Evolutionary conservation across 768 basidiomycete genomes (phyloP), one percentile per base, ranked within the genome.

Genomic region (Tremella mesenterica): DNA sequence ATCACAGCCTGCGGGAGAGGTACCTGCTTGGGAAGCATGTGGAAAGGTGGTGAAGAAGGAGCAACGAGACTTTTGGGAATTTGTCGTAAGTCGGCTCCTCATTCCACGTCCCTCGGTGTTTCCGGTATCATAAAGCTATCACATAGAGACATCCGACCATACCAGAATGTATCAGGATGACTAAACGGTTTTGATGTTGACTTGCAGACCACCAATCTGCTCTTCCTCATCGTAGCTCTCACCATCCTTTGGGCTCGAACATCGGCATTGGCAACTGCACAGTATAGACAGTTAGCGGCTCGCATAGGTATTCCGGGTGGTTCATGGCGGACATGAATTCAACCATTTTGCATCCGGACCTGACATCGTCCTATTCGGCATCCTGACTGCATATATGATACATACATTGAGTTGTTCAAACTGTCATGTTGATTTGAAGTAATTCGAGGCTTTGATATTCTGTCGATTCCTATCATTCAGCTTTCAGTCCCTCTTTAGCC

Each of bases 1-100:
- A 3, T 48, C 28, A 34, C 48, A 56, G 29, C 50, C 56, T 27
- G 49, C 57, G 14, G 74, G 76, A 16, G 75, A 77, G 73, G 81
- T 80, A 1, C 83, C 84, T 2, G 90, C 89, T 4, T 96, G 90
- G 89, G 85, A 90, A 67, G 83, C 90, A 3, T 96, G 92, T 63
- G 92, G 91, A 3, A 88, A 88, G 57, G 86, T 91, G 30, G 77
- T 85, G 41, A 74, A 76, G 18, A 78, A 81, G 56, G 91, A 96
- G 74, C 81, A 84, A 39, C 84, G 80, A 7, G 88, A 91, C 72
- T 96, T 88, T 69, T 87, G 82, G 75, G 90, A 95, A 71, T 96
- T 95, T 72, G 74, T 92, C 7, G 88, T 83, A 23, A 84, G 87
- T 74, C 30, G 12, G 18, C 13, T 23, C 18, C 34, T 4, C 7